Evolutionary conservation across 441 rosid genomes (phyloP).

Genomic region (Omphalea diandra): DNA sequence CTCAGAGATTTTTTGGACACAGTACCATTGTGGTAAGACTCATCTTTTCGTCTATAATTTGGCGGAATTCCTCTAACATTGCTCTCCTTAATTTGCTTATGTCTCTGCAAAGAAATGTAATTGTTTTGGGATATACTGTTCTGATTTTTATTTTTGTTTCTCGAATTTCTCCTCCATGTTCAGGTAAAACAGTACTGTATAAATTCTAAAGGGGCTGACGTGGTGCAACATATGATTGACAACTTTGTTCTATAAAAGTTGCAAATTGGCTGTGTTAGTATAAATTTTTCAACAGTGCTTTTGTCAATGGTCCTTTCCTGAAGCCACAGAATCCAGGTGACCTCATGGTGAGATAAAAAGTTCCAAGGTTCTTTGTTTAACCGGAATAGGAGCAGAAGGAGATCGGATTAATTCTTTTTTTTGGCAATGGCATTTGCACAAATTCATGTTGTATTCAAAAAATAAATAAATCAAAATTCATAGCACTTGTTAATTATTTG

Average conservation of each 20-base stretch:
- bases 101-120: too few species aligned
- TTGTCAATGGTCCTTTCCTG: conserved; percentile 6
- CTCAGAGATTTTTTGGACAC: conserved; percentile 70
- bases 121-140: too few species aligned
- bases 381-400: not conserved
- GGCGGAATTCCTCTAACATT: too few species aligned
- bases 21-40: conserved; percentile 72
- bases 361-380: not conserved
- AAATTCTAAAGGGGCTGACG: conserved; percentile 74
- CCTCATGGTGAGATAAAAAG: conserved; percentile 7
- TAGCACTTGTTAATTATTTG: too few species aligned
- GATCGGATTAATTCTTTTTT: too few species aligned
- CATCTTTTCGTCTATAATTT: not conserved
- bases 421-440: not conserved
- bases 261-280: not conserved
- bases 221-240: conserved; percentile 79
- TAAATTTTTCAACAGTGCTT: not conserved
- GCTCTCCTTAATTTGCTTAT: not conserved
- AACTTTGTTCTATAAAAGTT: conserved; percentile 44
- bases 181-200: conserved; percentile 62
- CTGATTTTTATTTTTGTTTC: too few species aligned
- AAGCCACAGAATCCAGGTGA: conserved; percentile 1
- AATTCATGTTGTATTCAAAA: not conserved
- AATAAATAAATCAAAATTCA: too few species aligned
- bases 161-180: conserved; percentile 12